Percentiles rank a stretch among this genome's conserved stretches.
phyloP scores from a whole-genome alignment of 108 stramenopile genomes.

The Pelagomonas calceolata region DNA sequence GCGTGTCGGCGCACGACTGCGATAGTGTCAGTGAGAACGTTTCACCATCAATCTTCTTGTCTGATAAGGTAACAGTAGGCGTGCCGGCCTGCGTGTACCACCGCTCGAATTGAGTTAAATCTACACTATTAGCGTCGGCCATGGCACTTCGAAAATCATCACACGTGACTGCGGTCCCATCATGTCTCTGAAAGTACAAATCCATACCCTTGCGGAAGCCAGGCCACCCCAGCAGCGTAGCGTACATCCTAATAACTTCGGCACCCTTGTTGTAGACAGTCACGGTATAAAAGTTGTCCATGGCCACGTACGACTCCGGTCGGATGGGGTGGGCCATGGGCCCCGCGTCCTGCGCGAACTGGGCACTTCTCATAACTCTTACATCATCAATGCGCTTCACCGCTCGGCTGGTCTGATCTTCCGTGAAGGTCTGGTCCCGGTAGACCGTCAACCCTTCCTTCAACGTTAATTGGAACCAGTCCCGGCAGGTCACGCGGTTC shows the following conservation, averaged over 20 bases:
- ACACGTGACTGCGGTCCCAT: constrained; percentile 90
- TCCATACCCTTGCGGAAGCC: constrained; percentile 97
- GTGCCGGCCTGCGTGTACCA: constrained; percentile 94
- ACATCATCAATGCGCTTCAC: constrained; percentile 91
- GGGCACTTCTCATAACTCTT: constrained; percentile 57
- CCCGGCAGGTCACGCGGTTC: constrained; percentile 91
- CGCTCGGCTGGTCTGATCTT: constrained; percentile 67
- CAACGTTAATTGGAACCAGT: constrained; percentile 96
- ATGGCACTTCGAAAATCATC: constrained; percentile 91
- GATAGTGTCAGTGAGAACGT: constrained; percentile 42
- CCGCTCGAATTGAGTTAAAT: constrained; percentile 61
- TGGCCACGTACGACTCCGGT: constrained; percentile 81
- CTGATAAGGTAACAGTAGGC: constrained; percentile 60
- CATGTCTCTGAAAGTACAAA: constrained; percentile 72
- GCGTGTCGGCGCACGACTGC: constrained; percentile 44
- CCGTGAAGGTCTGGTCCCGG: constrained; percentile 80
- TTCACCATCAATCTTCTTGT: constrained; percentile 40
- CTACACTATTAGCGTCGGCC: constrained; percentile 82
- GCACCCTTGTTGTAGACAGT: constrained; percentile 84
- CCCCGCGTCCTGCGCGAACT: constrained; percentile 54
- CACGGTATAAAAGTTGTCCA: constrained; percentile 84
- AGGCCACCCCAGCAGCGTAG: constrained; percentile 65
- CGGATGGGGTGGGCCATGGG: constrained; percentile 95
- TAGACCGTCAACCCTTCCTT: constrained; percentile 99
- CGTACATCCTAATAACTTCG: constrained; percentile 92